These are phyloP conservation scores for Lentinula sp. DNA, from an alignment of 768 basidiomycete species.

Conservation along the genomic window DNA sequence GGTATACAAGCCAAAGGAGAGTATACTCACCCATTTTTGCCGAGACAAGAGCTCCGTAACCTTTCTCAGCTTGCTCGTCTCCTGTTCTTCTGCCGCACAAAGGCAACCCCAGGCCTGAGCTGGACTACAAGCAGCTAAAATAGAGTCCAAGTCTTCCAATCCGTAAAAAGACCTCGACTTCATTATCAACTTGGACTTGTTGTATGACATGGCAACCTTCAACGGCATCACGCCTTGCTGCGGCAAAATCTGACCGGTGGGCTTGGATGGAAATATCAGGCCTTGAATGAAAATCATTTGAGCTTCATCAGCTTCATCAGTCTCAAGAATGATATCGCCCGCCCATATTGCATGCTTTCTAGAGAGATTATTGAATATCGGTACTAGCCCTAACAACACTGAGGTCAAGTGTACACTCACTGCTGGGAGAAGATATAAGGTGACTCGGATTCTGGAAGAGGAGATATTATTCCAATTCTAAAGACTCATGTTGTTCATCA, in stretches of 20 bases:
- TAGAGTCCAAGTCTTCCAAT: neutral
- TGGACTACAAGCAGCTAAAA: neutral
- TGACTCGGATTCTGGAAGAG: neutral
- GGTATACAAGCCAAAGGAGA: neutral
- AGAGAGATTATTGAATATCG: neutral
- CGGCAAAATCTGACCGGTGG: neutral
- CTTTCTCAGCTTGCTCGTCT: neutral
- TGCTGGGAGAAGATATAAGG: neutral
- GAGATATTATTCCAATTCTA: neutral
- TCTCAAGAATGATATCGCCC: neutral
- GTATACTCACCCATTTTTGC: neutral
- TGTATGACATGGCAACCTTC: slow-evolving; percentile 2
- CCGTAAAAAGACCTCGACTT: neutral
- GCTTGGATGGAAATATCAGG: neutral
- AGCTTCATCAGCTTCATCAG: neutral
- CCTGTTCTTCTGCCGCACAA: neutral
- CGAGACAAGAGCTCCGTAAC: neutral
- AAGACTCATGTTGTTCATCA: neutral
- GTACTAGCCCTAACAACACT: neutral
- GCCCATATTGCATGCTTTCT: neutral
- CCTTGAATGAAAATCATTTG: neutral
- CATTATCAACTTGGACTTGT: neutral
- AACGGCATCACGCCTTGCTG: neutral
- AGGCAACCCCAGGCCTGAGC: neutral
- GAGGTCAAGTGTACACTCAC: neutral